Evolutionary conservation across 371 early-diverging fungal genomes (phyloP).

Genomic region (Apophysomyces trapeziformis): DNA sequence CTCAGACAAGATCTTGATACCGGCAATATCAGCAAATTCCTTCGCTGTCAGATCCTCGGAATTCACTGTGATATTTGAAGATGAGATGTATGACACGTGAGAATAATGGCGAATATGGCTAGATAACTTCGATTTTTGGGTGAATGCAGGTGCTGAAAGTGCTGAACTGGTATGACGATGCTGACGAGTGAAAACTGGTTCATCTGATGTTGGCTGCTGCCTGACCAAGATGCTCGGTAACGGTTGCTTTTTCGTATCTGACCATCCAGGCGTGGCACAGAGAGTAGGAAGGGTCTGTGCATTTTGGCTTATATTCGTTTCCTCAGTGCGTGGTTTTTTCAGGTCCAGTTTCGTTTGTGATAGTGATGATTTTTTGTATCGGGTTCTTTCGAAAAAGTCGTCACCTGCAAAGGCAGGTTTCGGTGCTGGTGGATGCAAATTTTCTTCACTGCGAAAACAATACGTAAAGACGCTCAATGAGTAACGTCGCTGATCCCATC

Average conservation of each 20-base stretch:
- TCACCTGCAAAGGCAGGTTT: constrained; percentile 21
- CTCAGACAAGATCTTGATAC: constrained; percentile 49
- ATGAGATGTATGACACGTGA: constrained; percentile 39
- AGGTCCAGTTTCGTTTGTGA: constrained; percentile 15
- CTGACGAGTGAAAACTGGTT: constrained; percentile 2
- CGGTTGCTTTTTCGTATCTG: neutral
- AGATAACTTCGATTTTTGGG: constrained; percentile 14
- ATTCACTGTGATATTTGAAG: constrained; percentile 49
- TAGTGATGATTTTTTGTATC: constrained; percentile 15
- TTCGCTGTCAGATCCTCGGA: constrained; percentile 51
- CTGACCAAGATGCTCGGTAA: constrained; percentile 16
- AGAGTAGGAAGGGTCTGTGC: neutral
- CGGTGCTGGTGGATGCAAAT: neutral
- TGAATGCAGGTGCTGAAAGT: constrained; percentile 12
- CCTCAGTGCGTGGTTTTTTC: constrained; percentile 6
- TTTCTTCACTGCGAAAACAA: neutral
- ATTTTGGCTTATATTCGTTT: constrained; percentile 1
- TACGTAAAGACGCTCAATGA: constrained; percentile 2
- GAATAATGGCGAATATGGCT: constrained; percentile 42
- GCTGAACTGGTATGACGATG: constrained; percentile 21
- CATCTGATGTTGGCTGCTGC: constrained; percentile 7
- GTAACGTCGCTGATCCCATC: constrained; percentile 10
- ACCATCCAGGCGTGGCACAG: neutral
- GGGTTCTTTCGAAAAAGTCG: constrained; percentile 22
- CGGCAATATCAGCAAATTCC: constrained; percentile 53